Percentiles rank a stretch among this genome's conserved stretches.
Conservation (phyloP, 1,284 basidiomycete genomes). For the Mrakiaceae sp. region DNA sequence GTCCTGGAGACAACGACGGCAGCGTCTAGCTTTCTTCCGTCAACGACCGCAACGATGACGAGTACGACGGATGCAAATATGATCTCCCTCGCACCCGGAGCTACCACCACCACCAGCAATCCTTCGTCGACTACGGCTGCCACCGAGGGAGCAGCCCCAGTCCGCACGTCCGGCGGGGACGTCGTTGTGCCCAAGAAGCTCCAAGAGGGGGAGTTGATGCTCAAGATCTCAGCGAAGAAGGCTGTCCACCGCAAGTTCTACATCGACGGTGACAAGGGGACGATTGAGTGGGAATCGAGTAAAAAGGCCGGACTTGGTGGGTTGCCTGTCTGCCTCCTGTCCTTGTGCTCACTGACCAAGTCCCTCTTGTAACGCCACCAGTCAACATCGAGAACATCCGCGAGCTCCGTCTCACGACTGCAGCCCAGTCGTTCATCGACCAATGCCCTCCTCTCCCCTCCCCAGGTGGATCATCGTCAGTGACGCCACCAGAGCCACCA, state of each 20-base stretch:
- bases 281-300: conserved; percentile 66
- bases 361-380: conserved; percentile 26
- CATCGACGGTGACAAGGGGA: conserved; percentile 61
- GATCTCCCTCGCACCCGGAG: too few relatives aligned
- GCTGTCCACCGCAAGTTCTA: conserved; percentile 62
- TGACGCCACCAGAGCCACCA: conserved; percentile 25
- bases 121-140: too few relatives aligned
- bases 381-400: conserved; percentile 85
- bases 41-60: too few relatives aligned
- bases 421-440: conserved; percentile 69
- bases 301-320: conserved; percentile 61
- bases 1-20: too few relatives aligned
- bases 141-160: too few relatives aligned
- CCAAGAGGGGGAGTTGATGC: conserved; percentile 53
- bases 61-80: too few relatives aligned
- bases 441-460: conserved; percentile 33
- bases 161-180: neutral
- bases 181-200: conserved; percentile 15
- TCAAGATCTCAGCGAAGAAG: conserved; percentile 78
- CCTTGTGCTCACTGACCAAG: neutral
- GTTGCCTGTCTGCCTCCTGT: conserved; percentile 28
- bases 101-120: too few relatives aligned
- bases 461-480: conserved; percentile 40
- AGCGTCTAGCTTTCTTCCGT: too few relatives aligned
- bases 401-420: conserved; percentile 69